Conservation (phyloP, 352 stramenopile species). For the Globisporangium okanoganense region DNA sequence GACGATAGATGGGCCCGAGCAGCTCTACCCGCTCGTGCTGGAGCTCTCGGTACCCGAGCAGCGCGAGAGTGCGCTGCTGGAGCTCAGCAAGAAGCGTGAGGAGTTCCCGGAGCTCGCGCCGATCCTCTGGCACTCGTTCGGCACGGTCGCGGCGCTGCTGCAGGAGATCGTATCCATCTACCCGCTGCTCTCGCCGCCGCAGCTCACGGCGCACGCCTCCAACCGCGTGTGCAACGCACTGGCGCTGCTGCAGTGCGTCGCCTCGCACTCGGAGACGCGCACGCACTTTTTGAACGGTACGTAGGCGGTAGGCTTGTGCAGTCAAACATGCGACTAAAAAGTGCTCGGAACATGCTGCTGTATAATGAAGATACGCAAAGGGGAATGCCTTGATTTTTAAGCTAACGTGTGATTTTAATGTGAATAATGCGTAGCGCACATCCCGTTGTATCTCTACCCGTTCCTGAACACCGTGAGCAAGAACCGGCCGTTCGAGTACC, state of each 20-base stretch:
- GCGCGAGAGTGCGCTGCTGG: constrained; percentile 94
- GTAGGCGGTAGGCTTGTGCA: not conserved
- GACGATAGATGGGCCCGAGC: constrained; percentile 53
- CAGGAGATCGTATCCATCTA: constrained; percentile 99
- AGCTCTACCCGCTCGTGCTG: constrained; percentile 90
- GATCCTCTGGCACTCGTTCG: constrained; percentile 98
- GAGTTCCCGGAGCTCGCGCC: constrained; percentile 96
- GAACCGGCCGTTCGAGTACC: constrained; percentile 98
- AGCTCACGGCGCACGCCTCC: constrained; percentile 95
- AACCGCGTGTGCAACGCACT: constrained; percentile 99
- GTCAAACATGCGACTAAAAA: not conserved
- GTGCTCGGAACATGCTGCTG: not conserved
- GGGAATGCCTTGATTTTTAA: not conserved
- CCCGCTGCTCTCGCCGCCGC: constrained; percentile 94
- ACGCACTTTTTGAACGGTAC: constrained; percentile 94
- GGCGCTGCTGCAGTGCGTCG: constrained; percentile 97
- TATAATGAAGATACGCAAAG: not conserved
- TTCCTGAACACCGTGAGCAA: constrained; percentile 99
- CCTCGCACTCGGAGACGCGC: constrained; percentile 96
- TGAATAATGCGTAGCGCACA: constrained; percentile 73
- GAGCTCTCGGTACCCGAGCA: constrained; percentile 94
- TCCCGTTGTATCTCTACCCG: constrained; percentile 98
- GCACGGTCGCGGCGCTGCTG: constrained; percentile 95
- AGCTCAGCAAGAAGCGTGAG: constrained; percentile 99
- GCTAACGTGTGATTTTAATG: not conserved